Evolutionary conservation across 1,284 basidiomycete species (phyloP).

Genomic region (Exobasidium cylindrosporum): DNA sequence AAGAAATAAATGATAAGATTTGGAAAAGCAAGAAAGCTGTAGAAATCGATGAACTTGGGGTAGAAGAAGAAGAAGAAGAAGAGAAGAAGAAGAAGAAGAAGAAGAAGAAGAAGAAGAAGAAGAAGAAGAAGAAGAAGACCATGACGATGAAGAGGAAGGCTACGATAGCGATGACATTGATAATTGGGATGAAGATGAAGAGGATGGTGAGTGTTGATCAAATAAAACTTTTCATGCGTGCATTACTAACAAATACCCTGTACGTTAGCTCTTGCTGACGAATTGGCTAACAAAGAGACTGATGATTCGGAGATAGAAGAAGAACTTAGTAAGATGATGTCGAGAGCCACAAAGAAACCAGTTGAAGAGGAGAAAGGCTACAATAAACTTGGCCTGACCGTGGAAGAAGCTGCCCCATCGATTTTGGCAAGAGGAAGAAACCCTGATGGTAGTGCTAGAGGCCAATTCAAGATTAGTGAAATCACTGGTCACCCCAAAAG

Average conservation of each 20-base stretch:
- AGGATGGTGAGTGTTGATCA: conserved; percentile 30
- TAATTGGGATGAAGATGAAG: conserved; percentile 39
- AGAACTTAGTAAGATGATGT: conserved; percentile 46
- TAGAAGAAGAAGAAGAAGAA: conserved; percentile 20
- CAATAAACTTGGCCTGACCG: conserved; percentile 50
- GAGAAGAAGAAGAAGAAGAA: conserved; percentile 28
- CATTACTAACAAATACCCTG: too few species aligned
- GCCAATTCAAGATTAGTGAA: conserved; percentile 63
- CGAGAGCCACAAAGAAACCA: conserved; percentile 55
- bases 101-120: conserved; percentile 56
- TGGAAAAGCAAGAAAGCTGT: conserved; percentile 25
- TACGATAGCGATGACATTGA: conserved; percentile 56
- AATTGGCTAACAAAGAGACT: conserved; percentile 27
- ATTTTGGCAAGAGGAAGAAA: conserved; percentile 65
- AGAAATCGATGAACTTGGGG: conserved; percentile 56
- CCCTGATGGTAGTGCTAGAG: conserved; percentile 54
- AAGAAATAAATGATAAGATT: conserved; percentile 11
- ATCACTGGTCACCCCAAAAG: conserved; percentile 84
- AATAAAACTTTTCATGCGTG: too few species aligned
- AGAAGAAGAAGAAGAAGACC: conserved; percentile 21
- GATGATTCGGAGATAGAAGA: conserved; percentile 42
- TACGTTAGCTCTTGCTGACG: conserved; percentile 17
- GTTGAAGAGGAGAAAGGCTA: conserved; percentile 47
- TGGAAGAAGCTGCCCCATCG: conserved; percentile 57
- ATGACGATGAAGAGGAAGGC: conserved; percentile 30